Base-by-base conservation (phyloP, 2,329 filamentous ascomycete species). In the Fusarium fracticaudum region DNA sequence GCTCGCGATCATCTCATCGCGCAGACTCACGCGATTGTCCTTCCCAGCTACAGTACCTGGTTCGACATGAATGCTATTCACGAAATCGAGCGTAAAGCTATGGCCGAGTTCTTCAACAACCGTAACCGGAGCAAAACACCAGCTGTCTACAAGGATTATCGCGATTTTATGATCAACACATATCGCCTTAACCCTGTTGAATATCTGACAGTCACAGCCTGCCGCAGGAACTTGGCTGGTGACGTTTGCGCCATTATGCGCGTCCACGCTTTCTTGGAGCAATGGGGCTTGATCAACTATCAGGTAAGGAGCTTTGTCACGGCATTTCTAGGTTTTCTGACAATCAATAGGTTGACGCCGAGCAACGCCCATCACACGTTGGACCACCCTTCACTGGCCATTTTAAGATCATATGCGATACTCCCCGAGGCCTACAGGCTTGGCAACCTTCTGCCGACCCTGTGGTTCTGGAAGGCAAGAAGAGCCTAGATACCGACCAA, bases 151-250 rank as follows among this genome's bases (percentile, higher is more conserved):
- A 98, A 98, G 84, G 96, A 99, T 81, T 99, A 99, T 84, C 92
- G 96, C 77, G 96, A 99, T 81, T 99, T 99, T 81, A 99, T 99
- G 96, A 95, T 99, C 86, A 99, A 99, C 86, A 98, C 96, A 20
- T 99, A 99, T 84, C 92, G 96, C 43, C 86, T 99, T 64, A 99
- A 98, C 81, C 96, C 96, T 10, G 90, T 95, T 61, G 96, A 99
- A 83, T 99, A 99, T 80, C 88, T 99, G 63, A 99, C 96, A 10
- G 96, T 99, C 62, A 99, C 96, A 17, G 96, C 96, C 58, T 99
- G 96, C 82, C 90, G 96, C 73, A 91, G 96, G 76, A 99, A 99
- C 82, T 85, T 99, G 80, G 96, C 96, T 29, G 96, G 96, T 74
- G 96, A 99, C 83, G 96, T 99, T 38, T 99, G 96, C 85, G 96